A percentile compares a stretch with the other conserved stretches of the same genome.
These are phyloP conservation scores for Primulina eburnea DNA, from an alignment of 257 asterid genomes.

Conservation along the genomic window DNA sequence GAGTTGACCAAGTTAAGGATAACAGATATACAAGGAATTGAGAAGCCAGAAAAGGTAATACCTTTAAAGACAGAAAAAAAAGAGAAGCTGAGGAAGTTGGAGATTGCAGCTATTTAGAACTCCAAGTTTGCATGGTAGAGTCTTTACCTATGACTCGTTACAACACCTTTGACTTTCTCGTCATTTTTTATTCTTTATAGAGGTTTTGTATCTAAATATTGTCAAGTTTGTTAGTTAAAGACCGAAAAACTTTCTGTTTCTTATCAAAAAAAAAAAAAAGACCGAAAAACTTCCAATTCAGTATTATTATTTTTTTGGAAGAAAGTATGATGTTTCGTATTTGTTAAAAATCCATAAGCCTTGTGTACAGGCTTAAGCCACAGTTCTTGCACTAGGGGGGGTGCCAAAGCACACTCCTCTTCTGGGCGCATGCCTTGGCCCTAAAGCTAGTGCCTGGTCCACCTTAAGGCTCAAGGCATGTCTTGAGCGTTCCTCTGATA, in stretches of 20 bases:
- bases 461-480: background rate
- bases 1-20: slow-evolving; percentile 90
- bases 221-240: background rate
- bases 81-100: slow-evolving; percentile 37
- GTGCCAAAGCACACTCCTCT: background rate
- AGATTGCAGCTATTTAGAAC: slow-evolving; percentile 41
- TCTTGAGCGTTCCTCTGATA: background rate
- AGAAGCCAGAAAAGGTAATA: slow-evolving; percentile 47
- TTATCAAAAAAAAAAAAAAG: too few species aligned
- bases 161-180: background rate
- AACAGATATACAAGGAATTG: slow-evolving; percentile 74
- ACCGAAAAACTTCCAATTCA: background rate
- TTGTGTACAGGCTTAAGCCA: background rate
- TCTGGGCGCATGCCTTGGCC: background rate
- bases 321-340: background rate
- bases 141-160: slow-evolving; percentile 10
- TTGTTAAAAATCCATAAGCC: background rate
- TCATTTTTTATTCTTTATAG: background rate
- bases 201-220: background rate
- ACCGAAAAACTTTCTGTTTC: too few species aligned
- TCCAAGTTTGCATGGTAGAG: slow-evolving; percentile 19
- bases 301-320: background rate
- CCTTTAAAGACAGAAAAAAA: slow-evolving; percentile 46
- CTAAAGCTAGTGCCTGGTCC: background rate
- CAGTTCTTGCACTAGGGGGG: background rate